Base-by-base conservation (phyloP, 345 rosid species). In the Lepidium sativum region DNA sequence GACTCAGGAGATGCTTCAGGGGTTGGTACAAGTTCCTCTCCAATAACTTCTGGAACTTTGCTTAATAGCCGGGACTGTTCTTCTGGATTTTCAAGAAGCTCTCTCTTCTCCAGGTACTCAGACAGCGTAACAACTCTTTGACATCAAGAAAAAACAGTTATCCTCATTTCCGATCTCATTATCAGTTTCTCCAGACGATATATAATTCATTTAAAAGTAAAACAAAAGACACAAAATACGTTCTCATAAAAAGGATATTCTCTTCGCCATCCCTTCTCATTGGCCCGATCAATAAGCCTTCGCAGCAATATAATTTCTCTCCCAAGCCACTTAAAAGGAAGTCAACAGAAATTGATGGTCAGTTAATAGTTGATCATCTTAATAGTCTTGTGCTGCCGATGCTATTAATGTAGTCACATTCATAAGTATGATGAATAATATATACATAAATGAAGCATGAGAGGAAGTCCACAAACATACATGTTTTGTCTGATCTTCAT, bases 231-330 rank as follows among this genome's bases (percentile, higher is more conserved):
- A 54, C 31, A 35, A 42, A 20, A 31, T 2, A 38, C 5, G 29
- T 63, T 17, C 6, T 18, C 65, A 39, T 3, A 38, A 35, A 70
- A 83, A 88, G 95, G 95, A 92, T 92, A 92, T 92, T 92, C 98
- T 85, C 69, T 84, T 50, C 91, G 89, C 95, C 87, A 83, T 53
- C 98, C 96, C 77, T 92, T 89, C 73, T 88, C 95, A 75, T 80
- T 92, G 68, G 96, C 92, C 71, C 69, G 83, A 63, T 78, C 80
- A 67, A 92, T 89, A 34, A 68, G 84, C 61, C 72, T 80, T 66
- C 82, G 73, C 65, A 92, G 71, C 75, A 75, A 56, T 52, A 70
- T 76, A 65, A 85, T 75, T 81, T 92, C 90, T 45, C 76, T 69
- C 18, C 56, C 73, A 72, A 92, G 74, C 96, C 96, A 85, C 98